Percentiles rank a stretch among this genome's conserved stretches.
Conservation (phyloP, 1,284 basidiomycete species). For the Ustilago tritici region DNA sequence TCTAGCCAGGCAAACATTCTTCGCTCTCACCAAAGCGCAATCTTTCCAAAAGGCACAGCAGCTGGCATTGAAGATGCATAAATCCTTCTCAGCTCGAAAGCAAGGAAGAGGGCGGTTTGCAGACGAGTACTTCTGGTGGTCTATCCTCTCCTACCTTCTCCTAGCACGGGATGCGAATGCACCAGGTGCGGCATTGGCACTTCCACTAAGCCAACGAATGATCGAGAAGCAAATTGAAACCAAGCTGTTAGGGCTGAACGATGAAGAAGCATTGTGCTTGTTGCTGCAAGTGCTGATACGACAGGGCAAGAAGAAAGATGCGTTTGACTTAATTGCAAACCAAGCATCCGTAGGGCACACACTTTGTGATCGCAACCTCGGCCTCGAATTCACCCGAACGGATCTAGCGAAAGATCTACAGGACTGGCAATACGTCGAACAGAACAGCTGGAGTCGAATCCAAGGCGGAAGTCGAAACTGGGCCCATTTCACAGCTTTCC, state of each 20-base stretch:
- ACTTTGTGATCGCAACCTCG: constrained; percentile 79
- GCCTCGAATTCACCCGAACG: constrained; percentile 74
- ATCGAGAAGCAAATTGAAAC: constrained; percentile 78
- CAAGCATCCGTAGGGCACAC: constrained; percentile 72
- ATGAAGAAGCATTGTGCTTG: constrained; percentile 81
- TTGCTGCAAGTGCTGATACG: constrained; percentile 80
- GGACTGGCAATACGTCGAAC: constrained; percentile 73
- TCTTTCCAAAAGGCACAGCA: constrained; percentile 65
- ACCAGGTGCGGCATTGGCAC: constrained; percentile 75
- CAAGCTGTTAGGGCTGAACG: constrained; percentile 78
- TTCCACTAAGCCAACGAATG: constrained; percentile 74
- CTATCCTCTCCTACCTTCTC: constrained; percentile 81
- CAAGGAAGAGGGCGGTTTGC: constrained; percentile 82
- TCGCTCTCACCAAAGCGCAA: constrained; percentile 70
- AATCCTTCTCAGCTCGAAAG: constrained; percentile 74
- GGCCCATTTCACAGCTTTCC: constrained; percentile 34
- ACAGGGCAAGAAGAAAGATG: constrained; percentile 72
- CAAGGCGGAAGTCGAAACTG: constrained; percentile 52
- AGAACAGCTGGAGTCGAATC: constrained; percentile 74
- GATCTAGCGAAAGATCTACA: constrained; percentile 50
- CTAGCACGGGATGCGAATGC: constrained; percentile 68
- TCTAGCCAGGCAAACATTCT: constrained; percentile 82
- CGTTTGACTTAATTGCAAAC: constrained; percentile 77
- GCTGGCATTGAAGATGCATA: constrained; percentile 49
- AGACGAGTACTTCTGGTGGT: constrained; percentile 85